A percentile compares a stretch with the other conserved stretches of the same genome.
These are phyloP conservation scores for Neolecta irregularis DNA, from an alignment of 1,139 yeast genomes.

Conservation along the genomic window DNA sequence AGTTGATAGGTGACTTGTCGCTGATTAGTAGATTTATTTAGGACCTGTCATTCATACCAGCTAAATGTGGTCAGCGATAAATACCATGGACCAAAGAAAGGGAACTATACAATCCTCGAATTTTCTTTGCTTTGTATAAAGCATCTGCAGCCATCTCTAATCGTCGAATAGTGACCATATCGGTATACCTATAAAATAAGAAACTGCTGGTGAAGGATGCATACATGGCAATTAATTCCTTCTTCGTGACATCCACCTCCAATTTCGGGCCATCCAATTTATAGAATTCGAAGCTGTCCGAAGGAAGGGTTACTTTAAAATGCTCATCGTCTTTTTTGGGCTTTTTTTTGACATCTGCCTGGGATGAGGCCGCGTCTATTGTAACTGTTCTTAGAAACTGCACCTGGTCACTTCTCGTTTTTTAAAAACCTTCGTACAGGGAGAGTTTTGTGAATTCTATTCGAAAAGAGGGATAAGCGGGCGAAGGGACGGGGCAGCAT, in stretches of 20 bases:
- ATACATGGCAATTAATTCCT: slow-evolving; percentile 75
- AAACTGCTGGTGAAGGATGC: no score
- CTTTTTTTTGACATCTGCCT: not conserved
- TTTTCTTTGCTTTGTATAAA: slow-evolving; percentile 91
- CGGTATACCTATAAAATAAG: no score
- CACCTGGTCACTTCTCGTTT: not conserved
- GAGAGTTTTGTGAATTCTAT: not conserved
- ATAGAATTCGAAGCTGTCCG: slow-evolving; percentile 71
- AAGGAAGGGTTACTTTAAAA: slow-evolving; percentile 44
- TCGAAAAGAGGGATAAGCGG: not conserved
- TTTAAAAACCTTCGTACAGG: not conserved
- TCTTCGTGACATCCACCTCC: slow-evolving; percentile 63
- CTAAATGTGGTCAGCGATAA: slow-evolving; percentile 1
- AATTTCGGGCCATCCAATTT: slow-evolving; percentile 59
- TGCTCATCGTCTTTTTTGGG: slow-evolving; percentile 9
- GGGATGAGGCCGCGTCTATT: no score
- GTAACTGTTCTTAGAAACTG: no score
- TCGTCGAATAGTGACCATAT: slow-evolving; percentile 43
- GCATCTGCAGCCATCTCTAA: slow-evolving; percentile 99
- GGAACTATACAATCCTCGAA: slow-evolving; percentile 87
- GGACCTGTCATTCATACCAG: slow-evolving; percentile 8
- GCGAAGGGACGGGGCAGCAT: no score
- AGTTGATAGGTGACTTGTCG: slow-evolving; percentile 95
- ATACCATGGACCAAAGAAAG: not conserved
- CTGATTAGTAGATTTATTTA: not conserved